These are phyloP conservation scores for Oryza glumipatula DNA, from an alignment of 176 grass and related monocot species.

Conservation along the genomic window DNA sequence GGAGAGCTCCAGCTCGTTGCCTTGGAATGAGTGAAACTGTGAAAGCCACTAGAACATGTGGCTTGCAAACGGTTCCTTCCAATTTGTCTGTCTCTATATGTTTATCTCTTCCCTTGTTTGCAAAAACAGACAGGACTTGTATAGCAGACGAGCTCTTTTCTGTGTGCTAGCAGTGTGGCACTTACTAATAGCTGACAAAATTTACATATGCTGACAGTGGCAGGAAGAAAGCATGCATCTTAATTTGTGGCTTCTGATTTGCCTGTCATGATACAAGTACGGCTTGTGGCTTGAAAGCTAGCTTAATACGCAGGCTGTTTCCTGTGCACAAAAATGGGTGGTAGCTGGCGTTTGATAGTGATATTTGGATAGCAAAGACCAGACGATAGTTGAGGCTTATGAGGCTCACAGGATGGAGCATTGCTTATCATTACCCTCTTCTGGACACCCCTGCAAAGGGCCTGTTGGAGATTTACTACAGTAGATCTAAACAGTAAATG, in stretches of 20 bases:
- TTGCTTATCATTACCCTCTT: not conserved
- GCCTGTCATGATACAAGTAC: not conserved
- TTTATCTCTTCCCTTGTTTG: conserved; percentile 39
- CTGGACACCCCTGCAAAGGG: too few relatives aligned
- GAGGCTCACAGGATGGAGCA: conserved; percentile 16
- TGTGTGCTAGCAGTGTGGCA: conserved; percentile 6
- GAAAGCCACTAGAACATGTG: conserved; percentile 81
- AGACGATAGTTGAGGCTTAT: not conserved
- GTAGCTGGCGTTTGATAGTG: conserved; percentile 14
- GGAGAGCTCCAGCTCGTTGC: conserved; percentile 8
- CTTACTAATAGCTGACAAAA: conserved; percentile 49
- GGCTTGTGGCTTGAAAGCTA: conserved; percentile 25
- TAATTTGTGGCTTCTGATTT: conserved; percentile 28
- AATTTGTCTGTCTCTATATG: not conserved
- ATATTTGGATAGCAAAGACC: conserved; percentile 22
- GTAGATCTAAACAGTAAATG: too few relatives aligned
- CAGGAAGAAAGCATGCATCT: conserved; percentile 10
- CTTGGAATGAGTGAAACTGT: conserved; percentile 1
- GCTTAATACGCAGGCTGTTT: not conserved
- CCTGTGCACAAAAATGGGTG: conserved; percentile 45
- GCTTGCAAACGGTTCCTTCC: conserved; percentile 30
- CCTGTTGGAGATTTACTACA: too few relatives aligned
- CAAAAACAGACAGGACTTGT: conserved; percentile 5
- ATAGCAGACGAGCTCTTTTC: conserved; percentile 18
- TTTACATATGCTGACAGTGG: conserved; percentile 41